Evolutionary conservation across 2,329 filamentous ascomycete species (phyloP).

Genomic region (Colletotrichum plurivorum): DNA sequence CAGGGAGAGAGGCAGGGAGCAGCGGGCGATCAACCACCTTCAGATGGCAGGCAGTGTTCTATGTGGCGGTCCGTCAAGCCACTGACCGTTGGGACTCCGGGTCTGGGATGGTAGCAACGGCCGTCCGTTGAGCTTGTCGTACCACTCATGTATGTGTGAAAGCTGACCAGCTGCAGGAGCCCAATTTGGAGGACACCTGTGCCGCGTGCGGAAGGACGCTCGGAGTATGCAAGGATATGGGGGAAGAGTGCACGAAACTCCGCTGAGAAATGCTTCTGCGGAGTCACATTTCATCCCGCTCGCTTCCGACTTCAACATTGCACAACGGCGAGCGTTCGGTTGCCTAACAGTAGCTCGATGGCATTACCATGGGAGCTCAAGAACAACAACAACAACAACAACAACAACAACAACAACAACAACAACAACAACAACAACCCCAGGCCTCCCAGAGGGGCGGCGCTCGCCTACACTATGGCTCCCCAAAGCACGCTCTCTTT

Average conservation of each 20-base stretch:
- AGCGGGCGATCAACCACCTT: slow-evolving; percentile 20
- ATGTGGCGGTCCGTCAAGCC: slow-evolving; percentile 2
- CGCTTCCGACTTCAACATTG: background rate
- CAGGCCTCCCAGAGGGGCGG: too few species aligned
- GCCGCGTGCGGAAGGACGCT: background rate
- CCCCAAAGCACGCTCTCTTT: background rate
- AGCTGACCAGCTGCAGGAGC: slow-evolving; percentile 24
- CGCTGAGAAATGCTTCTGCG: background rate
- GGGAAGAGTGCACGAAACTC: slow-evolving; percentile 1
- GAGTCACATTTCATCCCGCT: background rate
- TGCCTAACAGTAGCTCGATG: slow-evolving; percentile 4
- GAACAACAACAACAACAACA: too few species aligned
- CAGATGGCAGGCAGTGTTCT: slow-evolving; percentile 10
- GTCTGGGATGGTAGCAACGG: background rate
- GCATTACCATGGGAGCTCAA: too few species aligned
- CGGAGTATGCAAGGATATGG: slow-evolving; percentile 16
- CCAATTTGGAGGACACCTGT: slow-evolving; percentile 1
- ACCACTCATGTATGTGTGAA: slow-evolving; percentile 1
- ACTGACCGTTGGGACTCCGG: too few species aligned
- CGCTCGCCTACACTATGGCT: too few species aligned
- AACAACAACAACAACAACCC: too few species aligned
- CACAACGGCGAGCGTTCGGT: background rate
- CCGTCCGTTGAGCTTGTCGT: slow-evolving; percentile 23
- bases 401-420: too few species aligned
- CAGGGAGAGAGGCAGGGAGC: slow-evolving; percentile 10